These are phyloP conservation scores for Blastocystis hominis DNA, from an alignment of 352 stramenopile species.

Conservation along the genomic window DNA sequence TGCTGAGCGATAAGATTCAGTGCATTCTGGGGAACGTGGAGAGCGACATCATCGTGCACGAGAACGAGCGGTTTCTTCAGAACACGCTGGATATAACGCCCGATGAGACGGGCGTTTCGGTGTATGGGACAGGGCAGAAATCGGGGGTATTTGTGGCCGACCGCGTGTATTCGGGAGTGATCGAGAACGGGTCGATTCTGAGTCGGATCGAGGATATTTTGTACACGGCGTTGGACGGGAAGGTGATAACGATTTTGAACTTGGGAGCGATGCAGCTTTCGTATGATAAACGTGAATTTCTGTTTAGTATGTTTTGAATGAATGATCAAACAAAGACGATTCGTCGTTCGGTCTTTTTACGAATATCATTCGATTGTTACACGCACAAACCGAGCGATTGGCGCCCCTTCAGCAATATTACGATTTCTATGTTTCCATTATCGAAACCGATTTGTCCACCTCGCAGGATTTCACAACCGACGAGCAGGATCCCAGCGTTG, in stretches of 20 bases:
- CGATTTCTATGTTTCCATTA: neutral
- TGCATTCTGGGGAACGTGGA: neutral
- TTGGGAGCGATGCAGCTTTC: neutral
- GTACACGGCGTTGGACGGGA: neutral
- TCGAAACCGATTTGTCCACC: neutral
- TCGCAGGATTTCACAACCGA: neutral
- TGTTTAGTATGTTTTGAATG: neutral
- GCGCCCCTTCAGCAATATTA: slow-evolving; percentile 1
- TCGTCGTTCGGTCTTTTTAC: neutral
- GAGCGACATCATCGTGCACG: neutral
- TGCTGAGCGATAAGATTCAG: slow-evolving; percentile 37
- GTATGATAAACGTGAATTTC: neutral
- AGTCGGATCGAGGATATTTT: neutral
- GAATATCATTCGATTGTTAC: neutral
- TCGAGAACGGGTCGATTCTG: neutral
- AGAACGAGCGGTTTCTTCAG: neutral
- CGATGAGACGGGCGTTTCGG: neutral
- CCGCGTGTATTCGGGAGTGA: neutral
- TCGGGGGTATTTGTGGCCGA: neutral
- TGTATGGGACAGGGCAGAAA: neutral
- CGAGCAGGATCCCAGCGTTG: neutral
- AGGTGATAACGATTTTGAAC: neutral
- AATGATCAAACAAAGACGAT: neutral
- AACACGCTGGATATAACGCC: neutral
- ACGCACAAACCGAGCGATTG: neutral